Percentiles rank a stretch among this genome's conserved stretches.
Conservation (phyloP, 2,329 filamentous ascomycete species). For the Albophoma yamanashiensis region DNA sequence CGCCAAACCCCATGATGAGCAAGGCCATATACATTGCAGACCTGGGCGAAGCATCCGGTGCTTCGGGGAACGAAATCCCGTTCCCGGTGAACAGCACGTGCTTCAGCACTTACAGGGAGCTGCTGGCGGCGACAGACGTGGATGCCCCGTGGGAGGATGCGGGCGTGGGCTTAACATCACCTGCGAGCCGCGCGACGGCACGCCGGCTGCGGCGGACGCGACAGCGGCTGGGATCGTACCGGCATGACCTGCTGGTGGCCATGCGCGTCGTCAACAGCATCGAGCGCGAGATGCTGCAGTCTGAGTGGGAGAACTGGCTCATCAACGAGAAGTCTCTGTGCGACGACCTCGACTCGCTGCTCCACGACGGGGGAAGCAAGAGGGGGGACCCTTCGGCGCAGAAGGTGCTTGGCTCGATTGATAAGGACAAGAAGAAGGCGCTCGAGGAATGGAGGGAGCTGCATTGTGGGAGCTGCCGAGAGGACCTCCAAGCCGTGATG, state of each 20-base stretch:
- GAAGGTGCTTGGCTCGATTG: conserved; percentile 19
- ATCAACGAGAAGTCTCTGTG: conserved; percentile 69
- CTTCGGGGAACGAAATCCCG: conserved; percentile 15
- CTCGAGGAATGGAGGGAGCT: conserved; percentile 38
- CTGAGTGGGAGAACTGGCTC: conserved; percentile 93
- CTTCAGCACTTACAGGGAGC: conserved; percentile 50
- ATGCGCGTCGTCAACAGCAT: conserved; percentile 83
- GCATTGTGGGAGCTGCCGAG: conserved; percentile 46
- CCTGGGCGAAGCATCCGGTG: conserved; percentile 52
- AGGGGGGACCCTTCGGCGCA: conserved; percentile 12
- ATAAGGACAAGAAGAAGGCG: conserved; percentile 20
- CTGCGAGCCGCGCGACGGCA: conserved; percentile 42
- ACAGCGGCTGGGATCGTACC: conserved; percentile 70
- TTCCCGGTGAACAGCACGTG: conserved; percentile 42
- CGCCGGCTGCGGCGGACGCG: conserved; percentile 67
- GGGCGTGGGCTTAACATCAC: conserved; percentile 33
- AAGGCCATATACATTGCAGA: conserved; percentile 77
- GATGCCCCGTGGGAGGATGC: conserved; percentile 45
- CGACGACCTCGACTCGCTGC: conserved; percentile 42
- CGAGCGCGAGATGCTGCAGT: conserved; percentile 73
- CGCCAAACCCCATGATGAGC: conserved; percentile 70
- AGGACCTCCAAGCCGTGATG: conserved; percentile 27
- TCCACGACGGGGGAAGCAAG: conserved; percentile 20
- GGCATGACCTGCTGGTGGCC: conserved; percentile 84
- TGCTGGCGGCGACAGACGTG: conserved; percentile 46